Evolutionary conservation across 192 early-diverging fungal genomes (phyloP).

Genomic region (Gigaspora rosea): DNA sequence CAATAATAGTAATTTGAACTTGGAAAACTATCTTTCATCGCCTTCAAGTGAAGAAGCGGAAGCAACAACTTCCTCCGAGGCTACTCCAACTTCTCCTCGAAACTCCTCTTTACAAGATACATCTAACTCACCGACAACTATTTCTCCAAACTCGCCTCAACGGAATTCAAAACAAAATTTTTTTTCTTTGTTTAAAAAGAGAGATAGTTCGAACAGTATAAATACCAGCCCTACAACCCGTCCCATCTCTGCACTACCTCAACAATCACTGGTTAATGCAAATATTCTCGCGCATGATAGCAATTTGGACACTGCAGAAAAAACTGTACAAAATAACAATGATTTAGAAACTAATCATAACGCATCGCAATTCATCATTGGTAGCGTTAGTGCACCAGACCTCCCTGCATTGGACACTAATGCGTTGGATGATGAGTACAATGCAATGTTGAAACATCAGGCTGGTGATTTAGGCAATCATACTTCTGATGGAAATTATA

Average conservation of each 20-base stretch:
- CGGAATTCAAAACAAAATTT: slow-evolving; percentile 5
- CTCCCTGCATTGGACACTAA: slow-evolving; percentile 1
- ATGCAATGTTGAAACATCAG: slow-evolving; percentile 5
- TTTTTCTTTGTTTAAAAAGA: slow-evolving; percentile 29
- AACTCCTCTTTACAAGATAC: too few relatives aligned
- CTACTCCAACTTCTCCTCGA: too few relatives aligned
- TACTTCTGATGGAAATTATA: not conserved
- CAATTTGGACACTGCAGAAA: slow-evolving; percentile 2
- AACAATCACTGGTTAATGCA: slow-evolving; percentile 8
- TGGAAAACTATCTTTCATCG: not conserved
- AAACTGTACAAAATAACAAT: not conserved
- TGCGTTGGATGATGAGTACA: slow-evolving; percentile 13
- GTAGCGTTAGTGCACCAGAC: slow-evolving; percentile 24
- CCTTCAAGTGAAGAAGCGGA: not conserved
- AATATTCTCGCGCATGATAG: not conserved
- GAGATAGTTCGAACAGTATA: not conserved
- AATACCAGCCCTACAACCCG: not conserved
- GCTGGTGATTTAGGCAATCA: not conserved
- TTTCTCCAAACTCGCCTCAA: not conserved
- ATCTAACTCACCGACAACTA: too few relatives aligned
- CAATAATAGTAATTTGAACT: not conserved
- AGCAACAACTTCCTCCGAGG: not conserved
- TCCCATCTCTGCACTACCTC: not conserved
- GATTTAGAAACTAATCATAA: slow-evolving; percentile 1
- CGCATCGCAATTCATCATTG: slow-evolving; percentile 2